Evolutionary conservation across 768 basidiomycete genomes (phyloP).

Genomic region (Gloeostereum incarnatum): DNA sequence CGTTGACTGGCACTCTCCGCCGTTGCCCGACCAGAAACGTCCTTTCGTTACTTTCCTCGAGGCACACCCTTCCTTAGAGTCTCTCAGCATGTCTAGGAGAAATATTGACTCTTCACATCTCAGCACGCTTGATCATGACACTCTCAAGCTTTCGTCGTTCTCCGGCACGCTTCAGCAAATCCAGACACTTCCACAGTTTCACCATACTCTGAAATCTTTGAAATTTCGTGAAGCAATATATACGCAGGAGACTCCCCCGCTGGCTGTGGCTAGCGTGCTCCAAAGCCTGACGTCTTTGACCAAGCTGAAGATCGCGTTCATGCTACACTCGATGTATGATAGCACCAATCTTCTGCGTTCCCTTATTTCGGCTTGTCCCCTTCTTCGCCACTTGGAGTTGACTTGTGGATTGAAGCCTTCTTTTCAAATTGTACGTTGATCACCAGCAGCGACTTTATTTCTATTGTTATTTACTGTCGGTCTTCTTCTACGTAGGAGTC

Average conservation of each 20-base stretch:
- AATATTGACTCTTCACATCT: slow-evolving; percentile 47
- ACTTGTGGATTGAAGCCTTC: slow-evolving; percentile 63
- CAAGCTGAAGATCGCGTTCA: slow-evolving; percentile 55
- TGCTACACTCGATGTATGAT: slow-evolving; percentile 67
- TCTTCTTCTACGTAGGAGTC: slow-evolving; percentile 31
- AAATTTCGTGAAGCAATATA: slow-evolving; percentile 57
- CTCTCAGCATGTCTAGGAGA: slow-evolving; percentile 40
- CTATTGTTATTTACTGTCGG: not conserved
- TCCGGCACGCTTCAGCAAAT: slow-evolving; percentile 61
- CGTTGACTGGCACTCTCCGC: slow-evolving; percentile 40
- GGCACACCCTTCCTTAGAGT: slow-evolving; percentile 45
- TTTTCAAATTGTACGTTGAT: slow-evolving; percentile 52
- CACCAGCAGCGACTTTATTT: not conserved
- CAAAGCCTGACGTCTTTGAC: slow-evolving; percentile 44
- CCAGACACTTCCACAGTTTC: slow-evolving; percentile 46
- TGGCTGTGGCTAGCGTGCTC: slow-evolving; percentile 51
- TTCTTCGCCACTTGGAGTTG: slow-evolving; percentile 52
- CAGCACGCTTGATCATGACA: slow-evolving; percentile 30
- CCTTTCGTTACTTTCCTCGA: slow-evolving; percentile 65
- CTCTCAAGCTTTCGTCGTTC: slow-evolving; percentile 50
- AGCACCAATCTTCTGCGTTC: slow-evolving; percentile 62
- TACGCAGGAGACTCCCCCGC: slow-evolving; percentile 58
- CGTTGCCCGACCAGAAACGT: slow-evolving; percentile 33
- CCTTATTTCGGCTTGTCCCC: slow-evolving; percentile 57
- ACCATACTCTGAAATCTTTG: slow-evolving; percentile 41